These are phyloP conservation scores for Aspergillus viridinutans DNA, from an alignment of 2,329 filamentous ascomycete species.

Conservation along the genomic window DNA sequence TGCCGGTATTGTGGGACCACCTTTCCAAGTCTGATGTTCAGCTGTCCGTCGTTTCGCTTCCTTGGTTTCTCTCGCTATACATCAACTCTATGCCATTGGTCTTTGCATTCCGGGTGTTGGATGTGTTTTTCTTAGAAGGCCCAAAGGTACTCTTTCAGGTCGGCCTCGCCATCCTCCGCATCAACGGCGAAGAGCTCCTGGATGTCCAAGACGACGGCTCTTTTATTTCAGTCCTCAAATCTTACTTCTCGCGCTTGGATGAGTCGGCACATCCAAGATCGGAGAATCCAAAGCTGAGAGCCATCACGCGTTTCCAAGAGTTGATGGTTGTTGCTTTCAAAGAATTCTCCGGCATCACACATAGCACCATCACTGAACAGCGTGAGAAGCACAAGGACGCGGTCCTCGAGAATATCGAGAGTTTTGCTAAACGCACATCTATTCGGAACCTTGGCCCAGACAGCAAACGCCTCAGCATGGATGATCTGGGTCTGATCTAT, in stretches of 20 bases:
- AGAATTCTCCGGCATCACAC: conserved; percentile 93
- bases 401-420: conserved; percentile 93
- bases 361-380: conserved; percentile 84
- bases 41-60: conserved; percentile 91
- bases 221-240: conserved; percentile 93
- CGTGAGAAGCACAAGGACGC: conserved; percentile 89
- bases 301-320: conserved; percentile 94
- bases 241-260: conserved; percentile 87
- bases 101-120: conserved; percentile 92
- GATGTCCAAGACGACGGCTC: conserved; percentile 92
- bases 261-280: conserved; percentile 95
- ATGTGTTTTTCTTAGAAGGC: conserved; percentile 97
- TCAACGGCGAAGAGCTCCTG: conserved; percentile 92
- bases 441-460: conserved; percentile 94
- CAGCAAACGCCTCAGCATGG: conserved; percentile 80
- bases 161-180: conserved; percentile 89
- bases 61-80: conserved; percentile 96
- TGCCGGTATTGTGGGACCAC: conserved; percentile 98
- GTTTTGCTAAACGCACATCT: conserved; percentile 92
- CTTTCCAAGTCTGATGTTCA: conserved; percentile 96
- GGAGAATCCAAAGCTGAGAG: conserved; percentile 88
- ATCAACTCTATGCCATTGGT: conserved; percentile 99
- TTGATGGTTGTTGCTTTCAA: conserved; percentile 99
- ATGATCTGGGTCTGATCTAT: conserved; percentile 85
- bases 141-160: conserved; percentile 97